Conservation (phyloP, 139 green algal species). For the Haematococcus sp. region DNA sequence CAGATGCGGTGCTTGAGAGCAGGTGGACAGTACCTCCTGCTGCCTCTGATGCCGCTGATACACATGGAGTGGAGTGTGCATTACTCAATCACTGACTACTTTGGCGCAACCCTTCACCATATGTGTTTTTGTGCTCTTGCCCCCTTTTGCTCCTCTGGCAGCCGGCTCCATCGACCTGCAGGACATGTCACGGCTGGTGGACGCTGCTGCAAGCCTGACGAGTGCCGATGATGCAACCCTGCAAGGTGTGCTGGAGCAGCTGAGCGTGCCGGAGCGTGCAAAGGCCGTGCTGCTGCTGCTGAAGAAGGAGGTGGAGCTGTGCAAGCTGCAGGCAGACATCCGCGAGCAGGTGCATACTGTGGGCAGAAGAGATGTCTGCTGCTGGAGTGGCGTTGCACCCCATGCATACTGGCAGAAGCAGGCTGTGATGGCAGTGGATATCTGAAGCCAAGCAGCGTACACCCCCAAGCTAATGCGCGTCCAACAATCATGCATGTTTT, state of each 20-base stretch:
- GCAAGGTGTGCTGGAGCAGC: conserved; percentile 80
- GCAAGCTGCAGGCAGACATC: conserved; percentile 89
- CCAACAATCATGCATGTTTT: no score
- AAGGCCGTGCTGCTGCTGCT: conserved; percentile 59
- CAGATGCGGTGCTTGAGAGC: no score
- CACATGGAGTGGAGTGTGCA: no score
- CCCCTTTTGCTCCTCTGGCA: conserved; percentile 7
- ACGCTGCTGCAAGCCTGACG: conserved; percentile 87
- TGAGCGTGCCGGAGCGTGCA: conserved; percentile 66
- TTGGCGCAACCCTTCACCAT: no score
- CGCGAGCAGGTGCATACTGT: conserved; percentile 58
- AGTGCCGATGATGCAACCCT: conserved; percentile 77
- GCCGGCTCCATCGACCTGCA: conserved; percentile 69
- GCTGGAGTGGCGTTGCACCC: no score
- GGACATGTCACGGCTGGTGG: conserved; percentile 86
- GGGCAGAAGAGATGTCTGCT: background rate
- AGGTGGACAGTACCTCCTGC: no score
- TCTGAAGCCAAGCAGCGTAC: background rate
- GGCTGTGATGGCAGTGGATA: background rate
- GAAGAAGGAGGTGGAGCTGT: conserved; percentile 98
- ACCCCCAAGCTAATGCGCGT: no score
- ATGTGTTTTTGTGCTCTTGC: no score
- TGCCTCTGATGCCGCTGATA: no score
- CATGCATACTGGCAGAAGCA: background rate
- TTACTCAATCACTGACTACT: no score